Percentiles rank a stretch among this genome's conserved stretches.
phyloP scores from a whole-genome alignment of 352 stramenopile genomes.

The Phytophthora megakarya region DNA sequence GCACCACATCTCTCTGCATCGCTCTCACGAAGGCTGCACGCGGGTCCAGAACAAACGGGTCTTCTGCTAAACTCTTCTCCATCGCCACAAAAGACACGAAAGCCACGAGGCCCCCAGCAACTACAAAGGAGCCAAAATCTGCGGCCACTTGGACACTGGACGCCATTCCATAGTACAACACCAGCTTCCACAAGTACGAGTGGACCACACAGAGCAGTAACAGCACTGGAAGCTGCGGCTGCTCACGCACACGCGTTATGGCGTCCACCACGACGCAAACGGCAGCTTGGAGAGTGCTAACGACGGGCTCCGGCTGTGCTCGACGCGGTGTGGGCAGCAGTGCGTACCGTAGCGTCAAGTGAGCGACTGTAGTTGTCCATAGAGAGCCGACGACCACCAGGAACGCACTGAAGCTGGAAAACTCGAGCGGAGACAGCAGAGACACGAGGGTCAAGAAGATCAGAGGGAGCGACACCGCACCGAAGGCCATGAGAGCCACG shows the following conservation, averaged over 20 bases:
- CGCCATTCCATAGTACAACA: slow-evolving; percentile 43
- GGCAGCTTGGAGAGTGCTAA: slow-evolving; percentile 38
- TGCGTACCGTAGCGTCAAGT: slow-evolving; percentile 51
- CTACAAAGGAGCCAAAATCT: slow-evolving; percentile 45
- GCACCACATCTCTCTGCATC: slow-evolving; percentile 52
- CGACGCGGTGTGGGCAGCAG: slow-evolving; percentile 44
- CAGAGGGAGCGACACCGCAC: slow-evolving; percentile 29
- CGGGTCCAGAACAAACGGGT: slow-evolving; percentile 62
- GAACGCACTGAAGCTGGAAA: slow-evolving; percentile 35
- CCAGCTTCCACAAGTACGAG: slow-evolving; percentile 58
- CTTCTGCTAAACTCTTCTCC: slow-evolving; percentile 45
- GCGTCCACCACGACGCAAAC: slow-evolving; percentile 44
- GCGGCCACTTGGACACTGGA: slow-evolving; percentile 9
- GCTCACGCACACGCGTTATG: slow-evolving; percentile 36
- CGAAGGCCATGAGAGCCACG: slow-evolving; percentile 41
- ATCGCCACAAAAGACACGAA: slow-evolving; percentile 52
- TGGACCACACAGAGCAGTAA: slow-evolving; percentile 49
- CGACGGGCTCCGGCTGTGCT: slow-evolving; percentile 27
- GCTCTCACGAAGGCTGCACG: slow-evolving; percentile 37
- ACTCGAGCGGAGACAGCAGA: slow-evolving; percentile 39
- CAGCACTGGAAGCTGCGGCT: slow-evolving; percentile 54
- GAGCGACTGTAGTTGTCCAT: slow-evolving; percentile 28
- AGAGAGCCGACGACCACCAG: slow-evolving; percentile 21
- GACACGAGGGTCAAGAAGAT: slow-evolving; percentile 37
- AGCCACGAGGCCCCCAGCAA: slow-evolving; percentile 43